These are phyloP conservation scores for Apiotrichum sp. DNA, from an alignment of 1,284 basidiomycete genomes.

Conservation along the genomic window DNA sequence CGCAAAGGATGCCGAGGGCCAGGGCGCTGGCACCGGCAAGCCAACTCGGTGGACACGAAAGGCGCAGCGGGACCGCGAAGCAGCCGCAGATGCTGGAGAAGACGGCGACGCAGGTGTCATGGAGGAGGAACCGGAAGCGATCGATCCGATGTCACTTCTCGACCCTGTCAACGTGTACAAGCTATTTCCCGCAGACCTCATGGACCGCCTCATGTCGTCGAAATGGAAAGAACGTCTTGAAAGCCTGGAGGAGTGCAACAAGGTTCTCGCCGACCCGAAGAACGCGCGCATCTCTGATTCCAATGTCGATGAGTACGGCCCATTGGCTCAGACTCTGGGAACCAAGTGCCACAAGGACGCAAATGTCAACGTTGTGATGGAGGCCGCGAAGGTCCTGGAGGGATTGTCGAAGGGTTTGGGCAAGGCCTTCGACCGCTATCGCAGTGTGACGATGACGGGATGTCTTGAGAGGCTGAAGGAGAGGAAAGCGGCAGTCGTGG, in stretches of 20 bases:
- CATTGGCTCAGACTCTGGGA: slow-evolving; percentile 58
- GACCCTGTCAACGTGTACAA: slow-evolving; percentile 75
- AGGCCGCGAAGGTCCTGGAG: slow-evolving; percentile 79
- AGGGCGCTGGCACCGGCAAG: slow-evolving; percentile 72
- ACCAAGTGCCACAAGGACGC: slow-evolving; percentile 80
- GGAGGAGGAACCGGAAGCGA: slow-evolving; percentile 46
- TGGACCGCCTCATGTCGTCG: slow-evolving; percentile 69
- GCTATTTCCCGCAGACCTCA: slow-evolving; percentile 68
- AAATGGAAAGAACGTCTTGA: slow-evolving; percentile 99
- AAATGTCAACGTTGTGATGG: slow-evolving; percentile 92
- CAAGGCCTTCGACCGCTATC: slow-evolving; percentile 66
- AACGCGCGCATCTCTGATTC: slow-evolving; percentile 74
- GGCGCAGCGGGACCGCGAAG: slow-evolving; percentile 67
- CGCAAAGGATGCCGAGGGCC: slow-evolving; percentile 70
- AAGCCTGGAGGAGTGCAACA: slow-evolving; percentile 74
- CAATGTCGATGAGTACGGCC: slow-evolving; percentile 49
- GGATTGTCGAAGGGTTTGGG: slow-evolving; percentile 78
- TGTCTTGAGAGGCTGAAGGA: slow-evolving; percentile 93
- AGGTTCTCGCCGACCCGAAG: slow-evolving; percentile 57
- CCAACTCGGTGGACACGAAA: slow-evolving; percentile 73
- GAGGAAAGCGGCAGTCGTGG: slow-evolving; percentile 82
- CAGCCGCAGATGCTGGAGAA: slow-evolving; percentile 49
- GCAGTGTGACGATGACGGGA: slow-evolving; percentile 66
- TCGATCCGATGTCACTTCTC: slow-evolving; percentile 76
- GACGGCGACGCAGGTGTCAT: slow-evolving; percentile 17